These are phyloP conservation scores for Actinomortierella wolfii DNA, from an alignment of 371 early-diverging fungal species.

Conservation along the genomic window DNA sequence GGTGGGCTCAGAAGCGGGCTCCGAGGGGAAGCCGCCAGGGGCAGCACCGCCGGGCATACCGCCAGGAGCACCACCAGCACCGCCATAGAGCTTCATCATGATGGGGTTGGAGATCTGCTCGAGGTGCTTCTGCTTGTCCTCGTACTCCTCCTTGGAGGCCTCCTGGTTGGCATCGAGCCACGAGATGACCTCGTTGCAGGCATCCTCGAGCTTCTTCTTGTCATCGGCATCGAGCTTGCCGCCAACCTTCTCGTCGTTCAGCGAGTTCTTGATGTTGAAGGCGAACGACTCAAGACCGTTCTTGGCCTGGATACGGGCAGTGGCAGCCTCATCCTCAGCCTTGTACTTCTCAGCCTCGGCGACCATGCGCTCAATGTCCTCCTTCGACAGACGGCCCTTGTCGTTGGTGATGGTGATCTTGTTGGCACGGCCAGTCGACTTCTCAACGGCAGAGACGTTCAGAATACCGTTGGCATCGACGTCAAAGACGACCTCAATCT, in stretches of 20 bases:
- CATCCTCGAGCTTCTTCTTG: constrained; percentile 81
- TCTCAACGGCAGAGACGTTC: constrained; percentile 96
- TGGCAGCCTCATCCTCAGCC: constrained; percentile 92
- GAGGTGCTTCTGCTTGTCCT: constrained; percentile 91
- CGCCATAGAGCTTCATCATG: constrained; percentile 87
- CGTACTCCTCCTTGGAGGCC: constrained; percentile 95
- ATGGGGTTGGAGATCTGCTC: constrained; percentile 96
- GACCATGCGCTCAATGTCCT: constrained; percentile 97
- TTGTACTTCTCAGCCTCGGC: constrained; percentile 96
- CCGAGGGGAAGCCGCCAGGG: constrained; percentile 62
- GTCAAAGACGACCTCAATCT: constrained; percentile 98
- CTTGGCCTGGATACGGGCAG: constrained; percentile 86
- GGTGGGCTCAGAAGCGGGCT: constrained; percentile 69
- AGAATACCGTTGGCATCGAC: constrained; percentile 98
- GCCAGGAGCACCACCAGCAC: constrained; percentile 70
- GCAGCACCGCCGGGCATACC: constrained; percentile 64
- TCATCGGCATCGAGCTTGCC: constrained; percentile 82
- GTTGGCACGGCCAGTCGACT: constrained; percentile 93
- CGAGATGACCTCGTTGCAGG: constrained; percentile 84
- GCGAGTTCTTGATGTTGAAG: constrained; percentile 91
- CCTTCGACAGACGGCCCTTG: constrained; percentile 97
- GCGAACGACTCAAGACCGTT: constrained; percentile 94
- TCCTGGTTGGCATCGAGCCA: constrained; percentile 91
- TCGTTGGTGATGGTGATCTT: constrained; percentile 98
- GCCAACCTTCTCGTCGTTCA: constrained; percentile 86